phyloP scores from a whole-genome alignment of 805 yeast genomes.

The Wickerhamiella brachini region DNA sequence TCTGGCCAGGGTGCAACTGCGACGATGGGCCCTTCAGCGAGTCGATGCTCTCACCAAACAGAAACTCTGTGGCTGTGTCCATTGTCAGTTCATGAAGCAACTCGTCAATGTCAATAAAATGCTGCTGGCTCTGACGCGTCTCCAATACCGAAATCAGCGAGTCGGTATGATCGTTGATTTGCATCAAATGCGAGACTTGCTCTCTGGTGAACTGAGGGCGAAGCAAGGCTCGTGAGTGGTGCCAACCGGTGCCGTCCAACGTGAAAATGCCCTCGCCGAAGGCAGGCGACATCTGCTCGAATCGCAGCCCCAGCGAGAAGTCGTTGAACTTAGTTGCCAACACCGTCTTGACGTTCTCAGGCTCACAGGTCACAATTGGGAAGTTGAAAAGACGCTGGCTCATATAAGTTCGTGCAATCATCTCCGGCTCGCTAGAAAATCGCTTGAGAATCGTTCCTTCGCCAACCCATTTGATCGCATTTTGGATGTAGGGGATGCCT shows the following conservation, averaged over 20 bases:
- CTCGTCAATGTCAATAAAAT: slow-evolving; percentile 16
- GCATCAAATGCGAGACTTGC: slow-evolving; percentile 8
- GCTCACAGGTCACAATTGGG: slow-evolving; percentile 18
- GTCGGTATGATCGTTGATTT: slow-evolving; percentile 15
- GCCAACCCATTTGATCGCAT: not conserved
- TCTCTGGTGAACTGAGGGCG: slow-evolving; percentile 20
- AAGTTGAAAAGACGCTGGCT: slow-evolving; percentile 19
- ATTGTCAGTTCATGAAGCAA: slow-evolving; percentile 15
- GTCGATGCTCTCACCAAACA: slow-evolving; percentile 18
- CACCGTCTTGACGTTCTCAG: slow-evolving; percentile 19
- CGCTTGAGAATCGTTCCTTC: not conserved
- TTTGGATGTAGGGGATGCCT: not conserved
- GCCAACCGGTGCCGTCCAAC: slow-evolving; percentile 21
- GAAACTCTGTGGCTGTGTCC: slow-evolving; percentile 21
- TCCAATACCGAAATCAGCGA: slow-evolving; percentile 10
- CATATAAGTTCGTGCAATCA: slow-evolving; percentile 12
- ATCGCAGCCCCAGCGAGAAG: slow-evolving; percentile 19
- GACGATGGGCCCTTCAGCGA: slow-evolving; percentile 11
- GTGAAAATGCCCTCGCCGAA: slow-evolving; percentile 23
- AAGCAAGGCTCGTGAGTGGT: slow-evolving; percentile 21
- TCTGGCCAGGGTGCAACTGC: slow-evolving; percentile 4
- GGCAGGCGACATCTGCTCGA: slow-evolving; percentile 12
- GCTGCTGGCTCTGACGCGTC: slow-evolving; percentile 6
- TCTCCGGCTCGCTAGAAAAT: slow-evolving; percentile 11
- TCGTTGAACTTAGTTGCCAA: slow-evolving; percentile 20